Percentiles rank a stretch among this genome's conserved stretches.
Evolutionary conservation across 306 rosid genomes (phyloP).

Genomic region (Castanea mollissima): DNA sequence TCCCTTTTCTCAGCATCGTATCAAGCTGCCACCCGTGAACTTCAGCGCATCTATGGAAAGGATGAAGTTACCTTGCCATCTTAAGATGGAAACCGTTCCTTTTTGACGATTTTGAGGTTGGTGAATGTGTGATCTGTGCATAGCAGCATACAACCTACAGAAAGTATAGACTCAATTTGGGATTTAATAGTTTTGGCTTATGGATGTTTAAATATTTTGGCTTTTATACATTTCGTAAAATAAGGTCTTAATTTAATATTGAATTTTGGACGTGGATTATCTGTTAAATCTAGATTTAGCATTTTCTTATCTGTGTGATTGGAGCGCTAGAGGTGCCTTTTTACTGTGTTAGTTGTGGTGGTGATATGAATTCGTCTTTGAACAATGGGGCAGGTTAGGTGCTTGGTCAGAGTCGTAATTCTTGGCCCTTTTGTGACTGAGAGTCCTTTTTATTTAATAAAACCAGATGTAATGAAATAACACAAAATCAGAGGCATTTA

Average conservation of each 20-base stretch:
- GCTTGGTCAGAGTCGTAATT: neutral
- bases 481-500: neutral
- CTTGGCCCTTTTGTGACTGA: neutral
- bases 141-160: conserved; percentile 33
- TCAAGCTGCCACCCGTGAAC: conserved; percentile 95
- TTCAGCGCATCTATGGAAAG: conserved; percentile 92
- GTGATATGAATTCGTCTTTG: neutral
- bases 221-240: conserved; percentile 14
- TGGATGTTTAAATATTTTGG: conserved; percentile 36
- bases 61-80: conserved; percentile 63
- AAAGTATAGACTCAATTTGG: conserved; percentile 29
- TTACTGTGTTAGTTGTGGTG: neutral
- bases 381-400: neutral
- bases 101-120: conserved; percentile 21
- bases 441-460: neutral
- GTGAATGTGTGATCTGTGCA: conserved; percentile 43
- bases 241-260: conserved; percentile 24
- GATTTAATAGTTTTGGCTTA: conserved; percentile 29
- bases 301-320: conserved; percentile 9
- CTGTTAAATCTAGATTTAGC: neutral
- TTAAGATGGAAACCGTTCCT: conserved; percentile 44
- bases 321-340: neutral
- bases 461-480: neutral
- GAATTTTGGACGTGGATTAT: conserved; percentile 15
- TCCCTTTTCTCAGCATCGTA: conserved; percentile 60